Conservation (phyloP, 2,329 filamentous ascomycete species). For the Magnaporthales sp. region DNA sequence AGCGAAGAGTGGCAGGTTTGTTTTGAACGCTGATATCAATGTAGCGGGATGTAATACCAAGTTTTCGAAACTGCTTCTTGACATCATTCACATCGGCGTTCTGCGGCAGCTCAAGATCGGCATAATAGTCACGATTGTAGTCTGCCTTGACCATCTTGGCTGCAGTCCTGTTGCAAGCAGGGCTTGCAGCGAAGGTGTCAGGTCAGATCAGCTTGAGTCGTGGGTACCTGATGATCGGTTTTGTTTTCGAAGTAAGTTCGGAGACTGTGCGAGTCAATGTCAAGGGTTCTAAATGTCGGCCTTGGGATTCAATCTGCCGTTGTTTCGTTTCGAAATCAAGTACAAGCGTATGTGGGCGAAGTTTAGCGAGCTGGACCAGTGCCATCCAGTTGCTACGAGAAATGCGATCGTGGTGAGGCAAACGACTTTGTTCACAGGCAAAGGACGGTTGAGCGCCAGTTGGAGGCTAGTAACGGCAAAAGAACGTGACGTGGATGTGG, state of each 20-base stretch:
- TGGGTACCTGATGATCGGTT: background rate
- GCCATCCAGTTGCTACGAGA: background rate
- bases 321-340: background rate
- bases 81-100: constrained; percentile 66
- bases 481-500: background rate
- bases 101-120: constrained; percentile 64
- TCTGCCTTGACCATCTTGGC: constrained; percentile 60
- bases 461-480: background rate
- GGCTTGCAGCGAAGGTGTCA: background rate
- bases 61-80: constrained; percentile 78
- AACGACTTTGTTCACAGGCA: background rate
- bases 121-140: constrained; percentile 67
- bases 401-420: background rate
- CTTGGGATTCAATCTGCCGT: background rate
- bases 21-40: background rate
- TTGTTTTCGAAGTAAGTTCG: background rate
- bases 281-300: background rate
- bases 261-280: background rate
- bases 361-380: background rate
- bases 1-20: background rate
- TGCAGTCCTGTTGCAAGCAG: background rate
- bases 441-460: background rate
- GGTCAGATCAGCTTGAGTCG: background rate
- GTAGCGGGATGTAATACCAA: constrained; percentile 44
- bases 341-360: background rate